These are phyloP conservation scores for Pythium phragmiticola DNA, from an alignment of 352 stramenopile genomes.

Conservation along the genomic window DNA sequence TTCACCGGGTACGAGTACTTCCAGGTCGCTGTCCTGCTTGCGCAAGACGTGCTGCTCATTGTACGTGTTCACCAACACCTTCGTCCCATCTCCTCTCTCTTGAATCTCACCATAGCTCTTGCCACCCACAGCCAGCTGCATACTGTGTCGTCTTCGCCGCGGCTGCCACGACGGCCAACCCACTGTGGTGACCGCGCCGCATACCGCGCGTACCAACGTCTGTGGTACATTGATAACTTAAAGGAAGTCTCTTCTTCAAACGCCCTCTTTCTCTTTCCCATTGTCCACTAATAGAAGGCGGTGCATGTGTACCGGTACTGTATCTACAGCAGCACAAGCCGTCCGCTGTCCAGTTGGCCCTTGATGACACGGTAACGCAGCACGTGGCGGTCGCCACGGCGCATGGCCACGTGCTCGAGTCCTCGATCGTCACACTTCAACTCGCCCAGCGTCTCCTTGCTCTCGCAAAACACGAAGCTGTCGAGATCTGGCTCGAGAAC, in stretches of 20 bases:
- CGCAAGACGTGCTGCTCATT: conserved; percentile 68
- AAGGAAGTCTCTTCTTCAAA: neutral
- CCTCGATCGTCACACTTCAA: conserved; percentile 77
- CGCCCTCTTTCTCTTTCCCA: neutral
- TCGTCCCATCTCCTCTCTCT: neutral
- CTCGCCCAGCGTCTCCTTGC: conserved; percentile 45
- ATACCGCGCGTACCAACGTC: neutral
- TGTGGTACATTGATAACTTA: conserved; percentile 21
- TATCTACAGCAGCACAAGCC: conserved; percentile 47
- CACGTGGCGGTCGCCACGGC: conserved; percentile 61
- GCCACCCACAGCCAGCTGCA: conserved; percentile 43
- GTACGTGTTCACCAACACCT: conserved; percentile 35
- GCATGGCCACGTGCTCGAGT: conserved; percentile 59
- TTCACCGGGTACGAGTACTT: conserved; percentile 76
- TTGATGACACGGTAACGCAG: conserved; percentile 68
- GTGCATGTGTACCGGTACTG: neutral
- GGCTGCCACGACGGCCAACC: conserved; percentile 53
- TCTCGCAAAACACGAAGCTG: conserved; percentile 82
- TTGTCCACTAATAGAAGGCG: neutral
- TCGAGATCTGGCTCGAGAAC: conserved; percentile 74
- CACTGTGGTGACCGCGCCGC: conserved; percentile 40
- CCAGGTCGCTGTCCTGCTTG: conserved; percentile 59
- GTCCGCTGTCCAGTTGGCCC: conserved; percentile 52
- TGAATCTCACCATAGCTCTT: neutral
- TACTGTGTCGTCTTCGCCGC: conserved; percentile 73